Evolutionary conservation across 345 rosid species (phyloP), one percentile per base, ranked within the genome.

Genomic region (Citrus reticulata): DNA sequence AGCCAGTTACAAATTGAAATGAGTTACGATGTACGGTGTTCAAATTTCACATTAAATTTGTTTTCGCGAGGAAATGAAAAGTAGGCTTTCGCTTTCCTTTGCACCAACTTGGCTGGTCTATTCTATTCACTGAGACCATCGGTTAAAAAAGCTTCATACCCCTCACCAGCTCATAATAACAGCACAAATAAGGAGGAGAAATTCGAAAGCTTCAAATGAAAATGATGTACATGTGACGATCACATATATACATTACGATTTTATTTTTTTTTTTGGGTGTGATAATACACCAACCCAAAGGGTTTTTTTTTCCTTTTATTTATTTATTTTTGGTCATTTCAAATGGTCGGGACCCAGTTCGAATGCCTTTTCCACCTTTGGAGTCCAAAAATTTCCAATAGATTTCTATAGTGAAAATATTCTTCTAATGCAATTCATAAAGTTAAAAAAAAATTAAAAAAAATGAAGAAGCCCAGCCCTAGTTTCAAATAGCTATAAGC

Each of bases 251-350:
- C 14, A 42, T 11, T 2, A 10, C 10, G 14, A 10, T 40, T 40
- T 9, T 10, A 11, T 9, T 40, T 9, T 40, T 32, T 32, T 32
- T 32, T 32, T 32, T 0, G 46, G 2, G 46, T 8, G 46, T 9
- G 42, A 39, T 9, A 40, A 40, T 40, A 40, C 13, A 9, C 46
- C 10, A 2, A 40, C 13, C 46, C 46, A 9, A 9, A 11, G 4
- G 11, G 46, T 2, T 3, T 9, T 9, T 40, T 9, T 1, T 9
- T 2, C 0, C 0, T 1, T 8, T 0, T 9, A 1, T 9, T 0
- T 9, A 0, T 39, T 9, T 40, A 0, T 39, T 40, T 40, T 2
- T 1, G 46, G 42, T 39, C 42, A 40, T 40, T 42, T 11, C 51
- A 46, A 46, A 46, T 46, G 16, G 51, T 13, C 1, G 17, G 51